phyloP scores from a whole-genome alignment of 257 asterid species.

The Jacaranda mimosifolia region DNA sequence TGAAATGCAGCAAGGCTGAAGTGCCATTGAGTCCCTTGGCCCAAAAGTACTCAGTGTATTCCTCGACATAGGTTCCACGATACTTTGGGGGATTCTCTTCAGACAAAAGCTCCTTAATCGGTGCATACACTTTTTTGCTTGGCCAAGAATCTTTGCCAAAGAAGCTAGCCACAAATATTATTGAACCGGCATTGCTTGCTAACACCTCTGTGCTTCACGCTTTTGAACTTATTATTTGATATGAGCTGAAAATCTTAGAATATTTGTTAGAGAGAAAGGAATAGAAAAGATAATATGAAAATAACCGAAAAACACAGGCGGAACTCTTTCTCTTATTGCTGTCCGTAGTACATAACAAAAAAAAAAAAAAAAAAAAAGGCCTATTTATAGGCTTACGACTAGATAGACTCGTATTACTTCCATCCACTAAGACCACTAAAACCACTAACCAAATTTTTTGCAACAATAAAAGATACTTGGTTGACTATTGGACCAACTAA shows the following conservation, averaged over 20 bases:
- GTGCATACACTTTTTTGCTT: slow-evolving; percentile 31
- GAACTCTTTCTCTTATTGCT: background rate
- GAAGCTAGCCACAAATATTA: slow-evolving; percentile 53
- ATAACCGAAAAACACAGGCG: too few species aligned
- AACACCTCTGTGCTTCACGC: slow-evolving; percentile 49
- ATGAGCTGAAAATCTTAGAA: slow-evolving; percentile 35
- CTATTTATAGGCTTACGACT: too few species aligned
- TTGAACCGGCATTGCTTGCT: slow-evolving; percentile 42
- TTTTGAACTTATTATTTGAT: slow-evolving; percentile 45
- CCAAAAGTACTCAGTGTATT: slow-evolving; percentile 30
- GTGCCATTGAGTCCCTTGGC: slow-evolving; percentile 40
- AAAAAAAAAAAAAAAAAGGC: too few species aligned
- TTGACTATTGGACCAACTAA: too few species aligned
- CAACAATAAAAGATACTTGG: too few species aligned
- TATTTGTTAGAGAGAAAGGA: background rate
- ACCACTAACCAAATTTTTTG: too few species aligned
- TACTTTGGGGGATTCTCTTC: slow-evolving; percentile 42
- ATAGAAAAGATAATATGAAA: too few species aligned
- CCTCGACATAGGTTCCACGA: slow-evolving; percentile 33
- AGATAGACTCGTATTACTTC: too few species aligned
- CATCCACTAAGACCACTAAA: too few species aligned
- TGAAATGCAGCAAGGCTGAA: slow-evolving; percentile 39
- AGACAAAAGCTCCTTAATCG: slow-evolving; percentile 42
- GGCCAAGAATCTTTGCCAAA: slow-evolving; percentile 29
- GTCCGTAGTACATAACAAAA: background rate